Evolutionary conservation across 768 basidiomycete species (phyloP), one percentile per base, ranked within the genome.

Genomic region (Collybiopsis confluens): DNA sequence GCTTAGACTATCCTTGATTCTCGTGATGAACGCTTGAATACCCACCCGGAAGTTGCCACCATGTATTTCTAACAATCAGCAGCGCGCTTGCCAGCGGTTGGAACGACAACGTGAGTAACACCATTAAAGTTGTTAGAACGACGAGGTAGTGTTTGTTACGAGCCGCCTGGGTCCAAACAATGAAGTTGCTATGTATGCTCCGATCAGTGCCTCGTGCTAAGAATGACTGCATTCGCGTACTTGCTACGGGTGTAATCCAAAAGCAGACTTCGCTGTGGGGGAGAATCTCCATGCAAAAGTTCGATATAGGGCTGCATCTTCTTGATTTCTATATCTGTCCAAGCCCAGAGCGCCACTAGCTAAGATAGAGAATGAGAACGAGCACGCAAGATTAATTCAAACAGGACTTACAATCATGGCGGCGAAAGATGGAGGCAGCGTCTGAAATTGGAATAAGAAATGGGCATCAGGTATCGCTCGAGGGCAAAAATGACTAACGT

Each of bases 241-340:
- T 76, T 80, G n/a, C 68, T 67, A 20, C 77, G 71, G 0, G 79
- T 80, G 54, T 83, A 82, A 62, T 83, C 81, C 28, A 83, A 62
- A 11, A 83, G 64, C 13, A 82, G 64, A 64, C 78, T 79, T 7
- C 74, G 72, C 52, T 80, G 68, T 6, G 81, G 73, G 0, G 78
- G 76, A 1, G 80, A 74, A 54, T 81, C 73, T 1, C 81, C 81
- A 45, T 78, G 77, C 2, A 78, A 77, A 10, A 82, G 75, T 56
- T 81, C 80, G 21, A 83, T 74, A 59, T 82, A 83, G 6, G 81
- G 81, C 78, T 81, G 81, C 66, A 82, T 73, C 61, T 75, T 78
- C 59, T 81, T 79, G 46, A 83, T 76, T 55, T 80, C 80, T 23
- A 77, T 69, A 58, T 81, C 80, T 4, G 79, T 81, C 80, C 79